A percentile compares a stretch with the other conserved stretches of the same genome.
These are phyloP conservation scores for Logfia minima DNA, from an alignment of 129 eudicot genomes.

Conservation along the genomic window DNA sequence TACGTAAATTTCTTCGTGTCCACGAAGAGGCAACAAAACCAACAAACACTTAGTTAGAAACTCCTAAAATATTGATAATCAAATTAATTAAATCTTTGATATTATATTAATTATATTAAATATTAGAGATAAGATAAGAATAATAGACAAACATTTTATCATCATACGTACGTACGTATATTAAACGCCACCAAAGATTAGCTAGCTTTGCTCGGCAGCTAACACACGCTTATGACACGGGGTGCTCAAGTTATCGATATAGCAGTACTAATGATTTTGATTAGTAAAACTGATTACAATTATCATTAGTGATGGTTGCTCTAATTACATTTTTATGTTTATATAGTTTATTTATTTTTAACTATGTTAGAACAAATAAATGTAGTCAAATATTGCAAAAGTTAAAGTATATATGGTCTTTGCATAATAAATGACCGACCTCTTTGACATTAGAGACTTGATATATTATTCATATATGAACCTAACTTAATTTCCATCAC, in stretches of 20 bases:
- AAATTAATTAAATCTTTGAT: not conserved
- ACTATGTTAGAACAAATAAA: not conserved
- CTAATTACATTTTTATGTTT: not conserved
- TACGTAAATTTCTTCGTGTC: not conserved
- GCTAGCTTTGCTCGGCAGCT: not conserved
- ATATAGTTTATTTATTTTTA: too few species aligned
- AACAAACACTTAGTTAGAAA: not conserved
- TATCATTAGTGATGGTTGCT: not conserved
- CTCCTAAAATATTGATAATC: not conserved
- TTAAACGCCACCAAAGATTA: not conserved
- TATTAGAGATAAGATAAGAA: too few species aligned
- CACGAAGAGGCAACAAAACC: slow-evolving; percentile 17
- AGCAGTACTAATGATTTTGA: not conserved
- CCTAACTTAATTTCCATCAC: slow-evolving; percentile 6
- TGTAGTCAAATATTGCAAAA: not conserved
- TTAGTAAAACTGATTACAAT: not conserved
- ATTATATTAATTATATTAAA: too few species aligned
- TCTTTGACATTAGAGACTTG: slow-evolving; percentile 30
- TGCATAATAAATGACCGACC: slow-evolving; percentile 21
- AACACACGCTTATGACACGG: not conserved
- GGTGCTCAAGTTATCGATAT: not conserved
- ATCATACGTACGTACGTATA: not conserved
- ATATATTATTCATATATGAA: not conserved
- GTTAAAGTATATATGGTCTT: not conserved
- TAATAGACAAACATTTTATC: not conserved